Evolutionary conservation across 148 eudicot genomes (phyloP).

Genomic region (Bassia scoparia): DNA sequence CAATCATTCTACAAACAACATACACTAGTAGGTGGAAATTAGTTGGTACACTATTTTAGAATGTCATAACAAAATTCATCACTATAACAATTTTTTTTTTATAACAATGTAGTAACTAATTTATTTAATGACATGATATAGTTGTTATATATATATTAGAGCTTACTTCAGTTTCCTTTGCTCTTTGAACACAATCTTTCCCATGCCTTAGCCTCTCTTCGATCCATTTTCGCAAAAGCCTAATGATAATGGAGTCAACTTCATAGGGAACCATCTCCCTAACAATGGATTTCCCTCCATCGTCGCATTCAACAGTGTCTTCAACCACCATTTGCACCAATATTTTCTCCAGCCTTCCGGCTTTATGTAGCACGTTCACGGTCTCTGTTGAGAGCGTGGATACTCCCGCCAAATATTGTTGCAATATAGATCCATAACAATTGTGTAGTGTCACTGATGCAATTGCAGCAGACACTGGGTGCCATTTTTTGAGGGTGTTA

Average conservation of each 20-base stretch:
- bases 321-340: constrained; percentile 81
- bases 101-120: too few species aligned
- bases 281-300: constrained; percentile 73
- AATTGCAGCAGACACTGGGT: constrained; percentile 72
- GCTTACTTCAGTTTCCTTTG: constrained; percentile 87
- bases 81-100: too few species aligned
- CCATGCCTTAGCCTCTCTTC: constrained; percentile 58
- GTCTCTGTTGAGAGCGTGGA: constrained; percentile 46
- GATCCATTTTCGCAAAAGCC: constrained; percentile 64
- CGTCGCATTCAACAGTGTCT: constrained; percentile 77
- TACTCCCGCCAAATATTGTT: constrained; percentile 49
- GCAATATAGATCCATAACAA: constrained; percentile 68
- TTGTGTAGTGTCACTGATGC: constrained; percentile 73
- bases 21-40: too few species aligned
- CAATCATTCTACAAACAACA: too few species aligned
- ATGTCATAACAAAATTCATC: too few species aligned
- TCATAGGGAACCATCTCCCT: constrained; percentile 87
- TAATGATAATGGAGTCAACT: constrained; percentile 62
- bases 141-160: too few species aligned
- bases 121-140: too few species aligned
- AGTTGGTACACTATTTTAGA: too few species aligned
- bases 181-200: constrained; percentile 56
- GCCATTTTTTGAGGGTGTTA: constrained; percentile 70
- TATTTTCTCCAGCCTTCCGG: constrained; percentile 76
- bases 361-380: constrained; percentile 55